Base-by-base conservation (phyloP, 2,329 filamentous ascomycete genomes). In the Podosphaera leucotricha region DNA sequence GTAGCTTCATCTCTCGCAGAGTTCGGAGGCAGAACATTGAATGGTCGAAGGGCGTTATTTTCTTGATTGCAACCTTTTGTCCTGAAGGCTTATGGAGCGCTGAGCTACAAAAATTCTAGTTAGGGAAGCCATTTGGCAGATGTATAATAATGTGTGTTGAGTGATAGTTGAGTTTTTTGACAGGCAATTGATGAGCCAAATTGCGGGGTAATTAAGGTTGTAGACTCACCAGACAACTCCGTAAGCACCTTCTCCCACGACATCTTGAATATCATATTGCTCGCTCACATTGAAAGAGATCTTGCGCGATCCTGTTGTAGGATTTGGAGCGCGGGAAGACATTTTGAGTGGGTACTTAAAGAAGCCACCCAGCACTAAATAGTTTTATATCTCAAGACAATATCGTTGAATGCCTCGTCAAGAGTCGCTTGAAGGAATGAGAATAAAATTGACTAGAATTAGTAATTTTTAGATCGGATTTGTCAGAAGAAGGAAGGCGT, bases 261-360 rank as follows among this genome's bases (percentile, higher is more conserved):
- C 90, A 77, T 98, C 90, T 62, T 95, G 87, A 53, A 98, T 98
- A 59, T 98, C 90, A 61, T 98, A 98, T 63, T 98, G 90, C 64
- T 98, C 90, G 58, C 86, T 94, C 50, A 98, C 90, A 60, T 98
- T 98, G 77, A 98, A 98, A 46, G 86, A 95, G 62, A 98, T 98
- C 73, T 95, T 98, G 61, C 90, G 74, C 55, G 76, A 78, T 55
- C 72, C 72, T 56, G 69, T 64, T 46, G 69, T 48, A 20, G 54
- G 54, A 50, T 59, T 59, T 24, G 64, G 61, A 68, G 74, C 55
- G 66, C 71, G 52, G 56, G 66, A 64, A 47, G 70, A 57, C 51
- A 57, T 57, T 36, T 42, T 54, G 46, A 45, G 24, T 20, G 28
- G 28, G 6, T 11, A 33, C 28, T 11, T 4, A 33, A 3, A 24